These are phyloP conservation scores for Caryopteris hybrid DNA, from an alignment of 305 asterid genomes.

Conservation along the genomic window DNA sequence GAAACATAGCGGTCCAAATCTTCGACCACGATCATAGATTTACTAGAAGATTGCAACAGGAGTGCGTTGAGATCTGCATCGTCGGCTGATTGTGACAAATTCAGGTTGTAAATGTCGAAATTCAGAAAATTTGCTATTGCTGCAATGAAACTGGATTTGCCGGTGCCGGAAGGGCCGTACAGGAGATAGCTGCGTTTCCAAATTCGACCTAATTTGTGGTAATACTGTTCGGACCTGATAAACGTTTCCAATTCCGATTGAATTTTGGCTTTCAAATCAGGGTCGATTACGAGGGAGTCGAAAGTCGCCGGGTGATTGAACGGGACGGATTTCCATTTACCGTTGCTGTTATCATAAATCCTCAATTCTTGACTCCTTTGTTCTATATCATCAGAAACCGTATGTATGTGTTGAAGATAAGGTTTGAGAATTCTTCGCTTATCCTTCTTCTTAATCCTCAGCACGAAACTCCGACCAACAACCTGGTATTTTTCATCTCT, in stretches of 20 bases:
- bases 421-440: slow-evolving; percentile 63
- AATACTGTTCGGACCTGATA: slow-evolving; percentile 57
- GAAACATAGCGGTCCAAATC: slow-evolving; percentile 50
- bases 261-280: slow-evolving; percentile 48
- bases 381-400: slow-evolving; percentile 59
- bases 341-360: slow-evolving; percentile 34
- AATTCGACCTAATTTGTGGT: slow-evolving; percentile 69
- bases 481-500: slow-evolving; percentile 12
- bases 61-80: slow-evolving; percentile 62
- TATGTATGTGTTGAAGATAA: slow-evolving; percentile 62
- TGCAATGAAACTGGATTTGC: slow-evolving; percentile 73
- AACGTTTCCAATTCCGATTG: slow-evolving; percentile 50
- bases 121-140: slow-evolving; percentile 56
- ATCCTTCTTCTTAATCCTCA: slow-evolving; percentile 52
- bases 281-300: slow-evolving; percentile 51
- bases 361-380: slow-evolving; percentile 42
- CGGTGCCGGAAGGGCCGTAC: slow-evolving; percentile 80
- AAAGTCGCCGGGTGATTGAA: slow-evolving; percentile 53
- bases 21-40: slow-evolving; percentile 59
- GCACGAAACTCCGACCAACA: slow-evolving; percentile 31
- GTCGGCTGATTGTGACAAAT: slow-evolving; percentile 40
- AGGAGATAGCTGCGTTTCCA: slow-evolving; percentile 76
- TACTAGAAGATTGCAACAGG: slow-evolving; percentile 39
- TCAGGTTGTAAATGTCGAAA: slow-evolving; percentile 60
- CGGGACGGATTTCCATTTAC: slow-evolving; percentile 45